Conservation (phyloP, 2,329 filamentous ascomycete species). For the Monosporascus ibericus region DNA sequence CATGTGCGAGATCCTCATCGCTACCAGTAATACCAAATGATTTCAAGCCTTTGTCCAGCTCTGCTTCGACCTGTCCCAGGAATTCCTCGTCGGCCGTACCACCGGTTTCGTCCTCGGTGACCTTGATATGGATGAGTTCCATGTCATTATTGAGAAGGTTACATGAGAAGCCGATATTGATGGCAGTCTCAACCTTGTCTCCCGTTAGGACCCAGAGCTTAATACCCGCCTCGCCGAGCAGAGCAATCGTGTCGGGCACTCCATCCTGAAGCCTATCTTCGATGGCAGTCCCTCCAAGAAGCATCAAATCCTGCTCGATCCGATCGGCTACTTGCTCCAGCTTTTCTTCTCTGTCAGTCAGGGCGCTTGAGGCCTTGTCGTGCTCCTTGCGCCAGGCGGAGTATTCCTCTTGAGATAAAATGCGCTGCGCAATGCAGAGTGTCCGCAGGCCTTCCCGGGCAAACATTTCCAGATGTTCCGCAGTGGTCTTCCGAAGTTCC, state of each 20-base stretch:
- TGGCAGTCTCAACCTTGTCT: slow-evolving; percentile 97
- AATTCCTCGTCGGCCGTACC: slow-evolving; percentile 41
- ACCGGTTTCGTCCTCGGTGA: slow-evolving; percentile 64
- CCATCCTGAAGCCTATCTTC: slow-evolving; percentile 96
- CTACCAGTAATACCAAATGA: slow-evolving; percentile 76
- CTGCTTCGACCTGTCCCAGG: slow-evolving; percentile 55
- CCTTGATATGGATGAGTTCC: slow-evolving; percentile 88
- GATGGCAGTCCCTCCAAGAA: slow-evolving; percentile 92
- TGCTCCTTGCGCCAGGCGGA: slow-evolving; percentile 78
- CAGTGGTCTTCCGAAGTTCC: slow-evolving; percentile 75
- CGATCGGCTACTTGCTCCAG: slow-evolving; percentile 82
- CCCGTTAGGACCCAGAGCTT: slow-evolving; percentile 98
- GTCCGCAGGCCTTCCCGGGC: slow-evolving; percentile 92
- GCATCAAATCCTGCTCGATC: slow-evolving; percentile 83
- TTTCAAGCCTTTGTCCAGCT: slow-evolving; percentile 68
- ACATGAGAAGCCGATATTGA: slow-evolving; percentile 99
- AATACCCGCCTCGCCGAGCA: slow-evolving; percentile 89
- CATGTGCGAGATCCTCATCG: slow-evolving; percentile 75
- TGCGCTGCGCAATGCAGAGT: slow-evolving; percentile 82
- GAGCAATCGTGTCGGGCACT: slow-evolving; percentile 88
- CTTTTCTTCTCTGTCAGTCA: slow-evolving; percentile 86
- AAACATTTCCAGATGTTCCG: slow-evolving; percentile 94
- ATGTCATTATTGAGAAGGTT: slow-evolving; percentile 96
- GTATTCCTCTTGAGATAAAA: slow-evolving; percentile 79
- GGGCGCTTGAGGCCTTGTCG: slow-evolving; percentile 75